phyloP scores from a whole-genome alignment of 2,329 filamentous ascomycete species.

The Knufia petricola region DNA sequence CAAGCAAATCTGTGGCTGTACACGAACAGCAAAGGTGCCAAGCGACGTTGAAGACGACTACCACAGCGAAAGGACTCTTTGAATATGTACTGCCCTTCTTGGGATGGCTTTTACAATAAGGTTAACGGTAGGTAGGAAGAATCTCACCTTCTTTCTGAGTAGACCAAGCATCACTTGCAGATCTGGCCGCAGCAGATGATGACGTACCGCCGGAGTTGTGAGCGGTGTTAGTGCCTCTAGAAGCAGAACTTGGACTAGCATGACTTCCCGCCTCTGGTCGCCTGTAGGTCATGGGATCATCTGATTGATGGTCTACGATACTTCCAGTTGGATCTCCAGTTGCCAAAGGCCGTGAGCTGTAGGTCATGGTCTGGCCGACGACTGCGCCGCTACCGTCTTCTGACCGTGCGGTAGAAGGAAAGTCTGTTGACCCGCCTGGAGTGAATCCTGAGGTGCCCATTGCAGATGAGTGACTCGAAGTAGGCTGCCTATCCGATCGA shows the following conservation, averaged over 20 bases:
- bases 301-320: conserved; percentile 16
- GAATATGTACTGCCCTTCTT: neutral
- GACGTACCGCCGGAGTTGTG: neutral
- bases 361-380: conserved; percentile 20
- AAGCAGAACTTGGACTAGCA: neutral
- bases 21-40: too few species aligned
- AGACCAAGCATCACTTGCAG: neutral
- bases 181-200: neutral
- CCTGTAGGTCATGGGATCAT: conserved; percentile 18
- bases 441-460: neutral
- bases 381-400: conserved; percentile 8
- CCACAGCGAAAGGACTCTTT: neutral
- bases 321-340: conserved; percentile 16
- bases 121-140: neutral
- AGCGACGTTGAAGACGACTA: too few species aligned
- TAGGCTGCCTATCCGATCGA: neutral
- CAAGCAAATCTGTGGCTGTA: too few species aligned
- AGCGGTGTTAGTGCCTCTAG: conserved; percentile 2
- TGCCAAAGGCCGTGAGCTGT: conserved; percentile 14
- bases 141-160: neutral
- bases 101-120: neutral
- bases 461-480: neutral
- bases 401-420: neutral
- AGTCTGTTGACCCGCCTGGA: neutral
- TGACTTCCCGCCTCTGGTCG: conserved; percentile 14